Base-by-base conservation (phyloP, 495 filamentous ascomycete species). In the Hypoxylon lienhwacheense region DNA sequence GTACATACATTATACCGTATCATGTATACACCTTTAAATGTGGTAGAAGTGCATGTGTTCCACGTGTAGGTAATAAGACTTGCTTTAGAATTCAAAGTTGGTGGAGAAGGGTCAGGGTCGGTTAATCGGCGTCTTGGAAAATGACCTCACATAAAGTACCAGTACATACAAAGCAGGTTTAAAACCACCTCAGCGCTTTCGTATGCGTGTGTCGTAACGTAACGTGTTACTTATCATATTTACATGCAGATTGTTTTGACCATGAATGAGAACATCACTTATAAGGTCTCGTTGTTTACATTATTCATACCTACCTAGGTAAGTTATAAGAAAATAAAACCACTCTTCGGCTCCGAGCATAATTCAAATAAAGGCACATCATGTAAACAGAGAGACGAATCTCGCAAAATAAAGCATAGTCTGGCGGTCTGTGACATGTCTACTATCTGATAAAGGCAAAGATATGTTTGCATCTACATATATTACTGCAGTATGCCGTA, bases 121-220 rank as follows among this genome's bases (percentile, higher is more conserved):
- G 54, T 42, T 47, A 39, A 21, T 40, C 21, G 45, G 44, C 33
- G 50, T 29, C 12, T 12, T 45, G 21, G 49, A 40, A 46, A 46
- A 40, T 31, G 19, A 43, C n/a, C n/a, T 45, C 16, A 16, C 31
- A 22, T 24, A 21, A 34, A 19, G 19, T 35, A 11, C 20, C 26
- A 41, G 39, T 21, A 34, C 36, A 45, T 36, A 40, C 39, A 28
- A 34, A 31, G 14, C 20, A 47, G 10, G 14, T n/a, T n/a, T n/a
- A n/a, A n/a, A n/a, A n/a, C n/a, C n/a, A n/a, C n/a, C n/a, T n/a
- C n/a, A n/a, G n/a, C n/a, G n/a, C n/a, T n/a, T n/a, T n/a, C n/a
- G n/a, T n/a, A n/a, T n/a, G n/a, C n/a, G n/a, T n/a, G n/a, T n/a
- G n/a, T n/a, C n/a, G n/a, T n/a, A n/a, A n/a, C n/a, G n/a, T n/a